Percentiles rank a stretch among this genome's conserved stretches.
phyloP scores from a whole-genome alignment of 495 filamentous ascomycete species.

The Hypoxylon intermedium region DNA sequence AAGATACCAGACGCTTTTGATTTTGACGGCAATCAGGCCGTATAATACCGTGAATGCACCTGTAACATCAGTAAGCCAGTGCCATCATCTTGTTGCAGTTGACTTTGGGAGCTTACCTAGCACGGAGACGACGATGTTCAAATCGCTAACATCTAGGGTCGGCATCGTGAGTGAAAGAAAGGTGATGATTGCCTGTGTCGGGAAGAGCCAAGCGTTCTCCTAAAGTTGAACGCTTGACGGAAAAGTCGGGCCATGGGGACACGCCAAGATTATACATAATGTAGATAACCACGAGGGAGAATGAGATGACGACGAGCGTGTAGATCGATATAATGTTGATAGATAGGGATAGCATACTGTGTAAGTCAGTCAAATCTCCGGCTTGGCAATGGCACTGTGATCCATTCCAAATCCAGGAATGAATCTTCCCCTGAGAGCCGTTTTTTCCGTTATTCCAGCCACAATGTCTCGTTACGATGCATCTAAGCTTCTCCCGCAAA shows the following conservation, averaged over 20 bases:
- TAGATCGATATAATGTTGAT: constrained; percentile 33
- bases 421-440: constrained; percentile 7
- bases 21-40: constrained; percentile 59
- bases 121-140: constrained; percentile 58
- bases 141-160: constrained; percentile 59
- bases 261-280: constrained; percentile 32
- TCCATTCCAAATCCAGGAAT: constrained; percentile 39
- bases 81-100: neutral
- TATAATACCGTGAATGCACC: constrained; percentile 51
- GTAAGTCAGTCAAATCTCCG: constrained; percentile 39
- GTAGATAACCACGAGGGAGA: neutral
- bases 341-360: constrained; percentile 22
- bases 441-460: constrained; percentile 24
- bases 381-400: constrained; percentile 26
- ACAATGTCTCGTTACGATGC: constrained; percentile 23
- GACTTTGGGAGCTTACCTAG: constrained; percentile 44
- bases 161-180: constrained; percentile 45
- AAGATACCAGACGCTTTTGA: constrained; percentile 63
- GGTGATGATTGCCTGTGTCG: neutral
- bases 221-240: neutral
- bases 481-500: constrained; percentile 23
- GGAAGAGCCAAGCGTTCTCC: neutral
- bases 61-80: too few species aligned
- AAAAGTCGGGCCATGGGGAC: neutral
- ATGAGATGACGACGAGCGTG: constrained; percentile 22